Base-by-base conservation (phyloP, 345 rosid species). In the Eutrema yunnanense region DNA sequence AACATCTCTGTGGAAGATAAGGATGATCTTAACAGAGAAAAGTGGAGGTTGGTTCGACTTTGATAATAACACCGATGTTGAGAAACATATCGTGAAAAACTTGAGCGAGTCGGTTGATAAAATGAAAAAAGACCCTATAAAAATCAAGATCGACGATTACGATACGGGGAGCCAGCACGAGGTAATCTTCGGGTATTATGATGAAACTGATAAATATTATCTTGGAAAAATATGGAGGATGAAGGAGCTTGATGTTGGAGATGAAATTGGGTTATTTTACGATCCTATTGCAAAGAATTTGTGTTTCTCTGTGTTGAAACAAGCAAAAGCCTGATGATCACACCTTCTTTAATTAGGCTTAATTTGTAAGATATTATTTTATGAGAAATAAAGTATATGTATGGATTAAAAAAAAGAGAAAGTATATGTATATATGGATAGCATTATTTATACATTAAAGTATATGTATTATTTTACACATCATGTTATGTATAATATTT, bases 271-370 rank as follows among this genome's bases (percentile, higher is more conserved):
- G 37, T 48, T 58, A 0, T 70, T 70, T 61, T 70, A 59, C 16
- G 66, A 58, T 70, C 48, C 40, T 12, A 58, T 59, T 37, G 37
- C 74, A 26, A 59, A 37, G 12, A 70, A 70, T 3, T 2, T 59
- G 73, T 69, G 66, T 26, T 47, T 69, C 49, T 58, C 73, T 26
- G 65, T 58, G 47, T 49, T 71, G 60, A 60, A 71, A 49, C 60
- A 50, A 61, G 52, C 61, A 49, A 48, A 59, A 49, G 4, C 38
- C 38, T 58, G 6, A 58, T 47, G 10, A 22, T 36, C 55, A 57
- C 54, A 13, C 14, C 32, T 59, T 59, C 49, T 26, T 59, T 70
- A 37, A 5, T 9, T 44, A 46, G 9, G 16, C 7, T 34, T 57
- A 12, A 34, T 6, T 30, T 16, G 16, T 13, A 54, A 54, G 52